These are phyloP conservation scores for Suillus alpinus DNA, from an alignment of 768 basidiomycete genomes.

Conservation along the genomic window DNA sequence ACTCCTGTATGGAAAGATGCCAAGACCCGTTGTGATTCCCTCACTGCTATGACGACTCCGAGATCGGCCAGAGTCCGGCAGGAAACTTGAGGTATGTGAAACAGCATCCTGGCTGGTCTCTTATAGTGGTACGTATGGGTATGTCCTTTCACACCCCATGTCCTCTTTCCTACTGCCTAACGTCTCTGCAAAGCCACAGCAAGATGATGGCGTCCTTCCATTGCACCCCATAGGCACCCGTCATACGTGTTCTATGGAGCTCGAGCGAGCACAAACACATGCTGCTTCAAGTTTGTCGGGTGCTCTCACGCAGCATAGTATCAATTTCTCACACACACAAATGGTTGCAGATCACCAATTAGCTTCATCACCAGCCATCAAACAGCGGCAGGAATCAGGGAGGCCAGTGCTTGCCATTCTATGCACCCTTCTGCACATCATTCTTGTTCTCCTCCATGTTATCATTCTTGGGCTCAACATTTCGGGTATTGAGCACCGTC, in stretches of 20 bases:
- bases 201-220: neutral
- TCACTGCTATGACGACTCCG: neutral
- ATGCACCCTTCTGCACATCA: neutral
- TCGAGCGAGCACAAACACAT: neutral
- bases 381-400: neutral
- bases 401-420: neutral
- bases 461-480: neutral
- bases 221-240: neutral
- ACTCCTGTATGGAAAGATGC: neutral
- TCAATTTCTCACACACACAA: neutral
- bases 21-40: neutral
- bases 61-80: neutral
- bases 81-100: neutral
- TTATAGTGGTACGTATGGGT: neutral
- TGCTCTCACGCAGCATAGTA: neutral
- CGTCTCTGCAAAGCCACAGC: neutral
- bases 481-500: constrained; percentile 1
- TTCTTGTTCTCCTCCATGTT: neutral
- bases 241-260: neutral
- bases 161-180: neutral
- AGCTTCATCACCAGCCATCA: too few relatives aligned
- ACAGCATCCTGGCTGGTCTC: neutral
- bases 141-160: neutral
- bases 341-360: neutral
- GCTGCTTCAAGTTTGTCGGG: neutral